Conservation (phyloP, 176 grass and related monocot species). For the Phoenix dactylifera region DNA sequence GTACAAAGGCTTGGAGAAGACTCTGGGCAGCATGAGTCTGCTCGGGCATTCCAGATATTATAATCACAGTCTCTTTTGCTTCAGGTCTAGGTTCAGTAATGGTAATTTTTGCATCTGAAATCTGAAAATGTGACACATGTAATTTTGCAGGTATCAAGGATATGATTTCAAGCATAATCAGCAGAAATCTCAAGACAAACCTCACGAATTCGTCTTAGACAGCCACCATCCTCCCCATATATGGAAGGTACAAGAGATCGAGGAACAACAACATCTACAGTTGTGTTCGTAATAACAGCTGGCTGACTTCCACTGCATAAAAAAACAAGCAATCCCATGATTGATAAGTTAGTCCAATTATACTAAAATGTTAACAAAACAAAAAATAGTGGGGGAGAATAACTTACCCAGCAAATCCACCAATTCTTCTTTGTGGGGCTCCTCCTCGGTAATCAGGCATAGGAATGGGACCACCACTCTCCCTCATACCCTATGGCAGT, state of each 20-base stretch:
- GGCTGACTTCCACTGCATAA: constrained; percentile 49
- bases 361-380: not conserved
- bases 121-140: constrained; percentile 34
- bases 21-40: constrained; percentile 84
- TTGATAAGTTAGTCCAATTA: not conserved
- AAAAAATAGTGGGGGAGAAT: constrained; percentile 8
- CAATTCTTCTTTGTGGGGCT: constrained; percentile 42
- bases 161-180: not conserved
- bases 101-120: constrained; percentile 89
- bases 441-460: constrained; percentile 48
- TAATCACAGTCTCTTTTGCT: constrained; percentile 49
- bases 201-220: constrained; percentile 71
- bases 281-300: constrained; percentile 44
- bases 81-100: constrained; percentile 60
- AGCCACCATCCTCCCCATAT: constrained; percentile 83
- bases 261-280: constrained; percentile 77
- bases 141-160: not conserved
- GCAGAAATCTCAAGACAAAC: constrained; percentile 23
- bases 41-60: constrained; percentile 69
- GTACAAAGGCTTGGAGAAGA: constrained; percentile 89
- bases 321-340: constrained; percentile 7
- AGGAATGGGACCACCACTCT: constrained; percentile 36
- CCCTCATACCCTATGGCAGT: constrained; percentile 35
- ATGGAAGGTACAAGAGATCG: constrained; percentile 52
- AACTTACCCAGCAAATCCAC: constrained; percentile 67